Conservation (phyloP, 805 yeast genomes). For the Cyberlindnera samutprakarnensis region DNA sequence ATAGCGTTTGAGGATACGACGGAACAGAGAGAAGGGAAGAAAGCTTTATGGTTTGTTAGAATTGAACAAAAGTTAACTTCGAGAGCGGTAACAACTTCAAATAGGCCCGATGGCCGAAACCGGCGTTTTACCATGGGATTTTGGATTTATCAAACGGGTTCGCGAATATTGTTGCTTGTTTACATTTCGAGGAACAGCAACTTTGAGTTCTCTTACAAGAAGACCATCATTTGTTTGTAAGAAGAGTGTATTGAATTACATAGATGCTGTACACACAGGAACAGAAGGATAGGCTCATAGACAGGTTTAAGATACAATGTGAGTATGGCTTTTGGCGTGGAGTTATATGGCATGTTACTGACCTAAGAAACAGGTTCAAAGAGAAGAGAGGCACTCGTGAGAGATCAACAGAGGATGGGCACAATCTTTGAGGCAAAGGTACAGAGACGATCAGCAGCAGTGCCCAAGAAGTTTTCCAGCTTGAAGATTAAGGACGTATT, state of each 20-base stretch:
- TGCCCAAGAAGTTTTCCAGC: slow-evolving; percentile 20
- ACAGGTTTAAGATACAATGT: slow-evolving; percentile 20
- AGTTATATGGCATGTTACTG: background rate
- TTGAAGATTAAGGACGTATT: slow-evolving; percentile 18
- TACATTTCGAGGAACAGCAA: too few relatives aligned
- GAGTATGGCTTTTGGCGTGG: slow-evolving; percentile 3
- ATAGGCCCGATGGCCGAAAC: slow-evolving; percentile 1
- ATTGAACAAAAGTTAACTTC: too few relatives aligned
- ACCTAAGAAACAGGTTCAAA: slow-evolving; percentile 4
- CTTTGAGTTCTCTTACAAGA: too few relatives aligned
- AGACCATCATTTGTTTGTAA: too few relatives aligned
- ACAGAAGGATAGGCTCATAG: slow-evolving; percentile 11
- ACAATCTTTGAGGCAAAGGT: slow-evolving; percentile 18
- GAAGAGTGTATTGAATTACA: background rate
- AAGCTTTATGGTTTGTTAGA: too few relatives aligned
- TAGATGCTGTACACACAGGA: slow-evolving; percentile 1
- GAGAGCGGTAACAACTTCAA: too few relatives aligned
- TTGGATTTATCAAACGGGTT: background rate
- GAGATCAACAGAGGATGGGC: slow-evolving; percentile 12
- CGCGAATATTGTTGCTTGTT: background rate
- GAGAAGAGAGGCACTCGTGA: slow-evolving; percentile 9
- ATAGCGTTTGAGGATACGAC: too few relatives aligned
- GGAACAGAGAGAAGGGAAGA: too few relatives aligned
- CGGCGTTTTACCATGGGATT: background rate
- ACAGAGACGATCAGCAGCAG: slow-evolving; percentile 12